phyloP scores from a whole-genome alignment of 768 basidiomycete genomes.

The Macrolepiota albuminosa region DNA sequence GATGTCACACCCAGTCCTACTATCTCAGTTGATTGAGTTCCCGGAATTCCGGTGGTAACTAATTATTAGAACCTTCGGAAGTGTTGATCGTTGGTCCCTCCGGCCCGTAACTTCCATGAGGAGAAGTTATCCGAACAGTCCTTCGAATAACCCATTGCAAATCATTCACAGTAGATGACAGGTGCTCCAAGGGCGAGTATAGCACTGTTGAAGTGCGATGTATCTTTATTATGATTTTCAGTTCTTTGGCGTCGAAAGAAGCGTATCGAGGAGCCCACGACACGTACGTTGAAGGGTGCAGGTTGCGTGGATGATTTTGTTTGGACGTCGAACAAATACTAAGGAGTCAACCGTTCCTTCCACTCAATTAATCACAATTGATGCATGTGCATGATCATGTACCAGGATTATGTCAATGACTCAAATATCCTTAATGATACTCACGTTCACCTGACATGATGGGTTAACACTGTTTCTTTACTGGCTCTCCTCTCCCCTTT shows the following conservation, averaged over 20 bases:
- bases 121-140: conserved; percentile 11
- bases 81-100: conserved; percentile 6
- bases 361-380: neutral
- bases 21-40: conserved; percentile 4
- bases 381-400: too few relatives aligned
- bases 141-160: conserved; percentile 15
- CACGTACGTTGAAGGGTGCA: neutral
- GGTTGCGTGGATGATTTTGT: too few relatives aligned
- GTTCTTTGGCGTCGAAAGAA: neutral
- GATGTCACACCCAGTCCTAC: conserved; percentile 1
- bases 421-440: neutral
- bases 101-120: conserved; percentile 17
- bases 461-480: neutral
- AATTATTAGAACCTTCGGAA: conserved; percentile 9
- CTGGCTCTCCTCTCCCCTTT: neutral
- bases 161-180: conserved; percentile 10
- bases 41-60: neutral
- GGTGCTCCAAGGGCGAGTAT: conserved; percentile 15
- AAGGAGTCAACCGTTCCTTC: neutral
- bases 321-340: neutral
- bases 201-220: conserved; percentile 2
- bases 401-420: neutral
- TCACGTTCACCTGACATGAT: neutral
- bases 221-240: neutral
- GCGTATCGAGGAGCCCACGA: conserved; percentile 6